phyloP scores from a whole-genome alignment of 352 stramenopile genomes.

The Pythium apleroticum region DNA sequence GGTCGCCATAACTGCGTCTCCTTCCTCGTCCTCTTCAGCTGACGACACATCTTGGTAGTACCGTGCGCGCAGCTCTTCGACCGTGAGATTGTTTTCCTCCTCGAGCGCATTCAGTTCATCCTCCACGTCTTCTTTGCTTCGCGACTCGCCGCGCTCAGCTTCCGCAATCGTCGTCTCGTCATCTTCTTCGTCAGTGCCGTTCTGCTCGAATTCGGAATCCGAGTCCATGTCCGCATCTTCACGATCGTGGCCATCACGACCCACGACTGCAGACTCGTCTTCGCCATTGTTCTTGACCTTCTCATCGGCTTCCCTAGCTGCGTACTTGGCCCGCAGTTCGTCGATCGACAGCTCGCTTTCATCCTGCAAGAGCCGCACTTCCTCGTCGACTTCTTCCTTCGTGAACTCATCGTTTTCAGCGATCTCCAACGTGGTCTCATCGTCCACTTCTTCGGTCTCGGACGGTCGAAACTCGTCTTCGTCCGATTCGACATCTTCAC shows the following conservation, averaged over 20 bases:
- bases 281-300: background rate
- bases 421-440: conserved; percentile 91
- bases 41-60: conserved; percentile 35
- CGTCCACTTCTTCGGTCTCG: conserved; percentile 59
- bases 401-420: conserved; percentile 67
- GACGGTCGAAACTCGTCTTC: conserved; percentile 35
- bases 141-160: conserved; percentile 47
- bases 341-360: conserved; percentile 95
- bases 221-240: conserved; percentile 13
- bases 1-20: background rate
- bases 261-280: no score
- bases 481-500: conserved; percentile 19
- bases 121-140: conserved; percentile 32
- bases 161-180: conserved; percentile 82
- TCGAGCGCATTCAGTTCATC: conserved; percentile 81
- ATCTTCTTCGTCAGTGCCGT: conserved; percentile 28
- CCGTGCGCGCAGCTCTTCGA: conserved; percentile 84
- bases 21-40: background rate
- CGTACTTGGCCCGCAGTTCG: conserved; percentile 56
- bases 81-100: conserved; percentile 82
- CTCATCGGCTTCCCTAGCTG: conserved; percentile 19
- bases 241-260: background rate
- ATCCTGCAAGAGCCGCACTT: conserved; percentile 84
- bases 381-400: conserved; percentile 60
- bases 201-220: conserved; percentile 19